Evolutionary conservation across 2,329 filamentous ascomycete genomes (phyloP), one percentile per base, ranked within the genome.

Genomic region (Calonectria pteridis): DNA sequence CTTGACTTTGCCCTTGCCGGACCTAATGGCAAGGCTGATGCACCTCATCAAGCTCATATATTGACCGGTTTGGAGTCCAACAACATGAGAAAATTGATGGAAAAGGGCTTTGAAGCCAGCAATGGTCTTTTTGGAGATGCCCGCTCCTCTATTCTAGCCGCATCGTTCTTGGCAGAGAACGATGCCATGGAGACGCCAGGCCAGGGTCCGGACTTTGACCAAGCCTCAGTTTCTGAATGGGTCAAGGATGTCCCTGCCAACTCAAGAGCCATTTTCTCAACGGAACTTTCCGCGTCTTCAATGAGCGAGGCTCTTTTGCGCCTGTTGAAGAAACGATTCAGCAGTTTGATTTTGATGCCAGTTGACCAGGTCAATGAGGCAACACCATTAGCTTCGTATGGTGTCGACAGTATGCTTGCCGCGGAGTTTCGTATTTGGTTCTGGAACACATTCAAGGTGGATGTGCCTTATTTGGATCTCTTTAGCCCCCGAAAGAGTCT

Each of bases 371-470:
- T 62, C 23, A 62, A 62, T 35, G n/a, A 13, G 13, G 23, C 37
- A 28, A 62, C 46, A 13, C 40, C 29, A 26, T n/a, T 66, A 6
- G 28, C 63, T 9, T 49, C 37, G 6, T 66, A 49, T 33, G 63
- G 63, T 3, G 29, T 66, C 20, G 63, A 66, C 29, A 66, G 63
- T 29, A 66, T 66, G 63, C 40, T 66, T 9, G 63, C 40, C 7
- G 63, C 63, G 6, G 63, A 66, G 46, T 50, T 66, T 20, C 63
- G 63, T 6, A 66, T 35, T 10, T 66, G 63, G 63, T 49, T 66
- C 29, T 50, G 31, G 37, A 49, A 66, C 14, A 37, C 40, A 7
- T 50, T 66, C n/a, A 50, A 50, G 5, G 40, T 66, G 18, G 43
- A 66, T 28, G 43, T 66, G n/a, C 40, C 63, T 18, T 66, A 62